These are phyloP conservation scores for Nigrospora sphaerica DNA, from an alignment of 2,329 filamentous ascomycete species.

Conservation along the genomic window DNA sequence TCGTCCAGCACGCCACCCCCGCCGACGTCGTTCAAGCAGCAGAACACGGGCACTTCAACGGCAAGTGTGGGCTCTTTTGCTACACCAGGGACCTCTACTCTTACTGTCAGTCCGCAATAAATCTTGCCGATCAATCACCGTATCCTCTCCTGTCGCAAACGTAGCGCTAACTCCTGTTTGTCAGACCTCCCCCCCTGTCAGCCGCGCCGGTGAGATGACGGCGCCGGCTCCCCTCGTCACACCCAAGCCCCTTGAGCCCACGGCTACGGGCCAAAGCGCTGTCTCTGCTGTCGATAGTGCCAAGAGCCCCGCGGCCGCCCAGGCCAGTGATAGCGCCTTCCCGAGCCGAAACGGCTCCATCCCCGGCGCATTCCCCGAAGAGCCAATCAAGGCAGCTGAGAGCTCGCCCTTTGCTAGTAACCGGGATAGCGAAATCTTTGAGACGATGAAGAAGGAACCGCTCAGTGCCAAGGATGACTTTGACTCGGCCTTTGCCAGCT, in stretches of 20 bases:
- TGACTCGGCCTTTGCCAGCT: conserved; percentile 76
- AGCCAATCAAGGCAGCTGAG: conserved; percentile 18
- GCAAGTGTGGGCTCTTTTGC: conserved; percentile 44
- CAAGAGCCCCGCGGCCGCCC: conserved; percentile 14
- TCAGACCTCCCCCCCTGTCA: conserved; percentile 66
- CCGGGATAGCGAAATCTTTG: conserved; percentile 42
- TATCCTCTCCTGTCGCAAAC: conserved; percentile 60
- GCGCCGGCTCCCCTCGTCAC: conserved; percentile 17
- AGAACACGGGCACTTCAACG: conserved; percentile 50
- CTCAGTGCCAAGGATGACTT: conserved; percentile 72
- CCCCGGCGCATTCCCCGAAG: conserved; percentile 47
- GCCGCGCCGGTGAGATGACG: conserved; percentile 42
- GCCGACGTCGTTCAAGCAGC: conserved; percentile 54
- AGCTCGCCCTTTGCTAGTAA: conserved; percentile 18
- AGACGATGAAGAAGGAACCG: conserved; percentile 37
- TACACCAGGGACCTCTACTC: conserved; percentile 51
- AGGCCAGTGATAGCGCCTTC: neutral
- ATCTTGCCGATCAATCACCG: conserved; percentile 58
- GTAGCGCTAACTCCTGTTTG: conserved; percentile 72
- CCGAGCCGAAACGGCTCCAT: conserved; percentile 27
- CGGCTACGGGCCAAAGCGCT: conserved; percentile 26
- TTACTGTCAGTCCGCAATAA: conserved; percentile 56
- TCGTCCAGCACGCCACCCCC: conserved; percentile 35
- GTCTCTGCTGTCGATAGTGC: conserved; percentile 24
- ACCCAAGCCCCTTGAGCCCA: conserved; percentile 29